Base-by-base conservation (phyloP, 208 protist genomes). In the Trypanosoma conorhini region DNA sequence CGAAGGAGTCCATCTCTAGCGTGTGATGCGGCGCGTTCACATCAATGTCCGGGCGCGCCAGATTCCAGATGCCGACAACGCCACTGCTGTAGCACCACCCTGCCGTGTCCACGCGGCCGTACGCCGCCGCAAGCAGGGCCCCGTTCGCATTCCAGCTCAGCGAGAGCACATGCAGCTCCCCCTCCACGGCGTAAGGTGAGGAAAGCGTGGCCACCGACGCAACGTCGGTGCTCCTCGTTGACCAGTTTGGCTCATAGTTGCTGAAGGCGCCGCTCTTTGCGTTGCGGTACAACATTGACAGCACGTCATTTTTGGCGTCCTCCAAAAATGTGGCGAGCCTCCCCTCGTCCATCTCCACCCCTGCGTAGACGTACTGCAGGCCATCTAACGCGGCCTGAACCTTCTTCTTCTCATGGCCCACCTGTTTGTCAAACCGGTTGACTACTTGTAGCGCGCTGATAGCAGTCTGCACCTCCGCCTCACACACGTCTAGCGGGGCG, bases 41-140 rank as follows among this genome's bases (percentile, higher is more conserved):
- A 51, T 87, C 77, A 0, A 94, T 31, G 51, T 96, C 89, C 3
- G 74, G 80, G 10, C 87, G 76, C 17, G 77, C 67, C 9, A 97
- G 64, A 64, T 95, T 96, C 91, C 91, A 98, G 1, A 94, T 61
- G 57, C 89, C 80, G 5, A 97, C 89, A 61, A 89, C 86, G 28
- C 94, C 92, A 28, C 74, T 82, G 64, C 69, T 82, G 66, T 92
- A 80, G 78, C 92, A 98, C 91, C 92, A 97, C 3, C 91, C 92
- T 5, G 83, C 88, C 0, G 80, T 87, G 75, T 96, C 92, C 50
- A 94, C 67, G 42, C 87, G 82, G 44, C 92, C 92, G 70, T 96
- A 98, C 12, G 78, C 89, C 12, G 91, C 92, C 3, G 91, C 94
- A 19, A 98, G 51, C 57, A 98, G 83, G 2, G 81, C 87, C 22